phyloP scores from a whole-genome alignment of 23 red algal genomes.

The Gracilaria vermiculophylla region DNA sequence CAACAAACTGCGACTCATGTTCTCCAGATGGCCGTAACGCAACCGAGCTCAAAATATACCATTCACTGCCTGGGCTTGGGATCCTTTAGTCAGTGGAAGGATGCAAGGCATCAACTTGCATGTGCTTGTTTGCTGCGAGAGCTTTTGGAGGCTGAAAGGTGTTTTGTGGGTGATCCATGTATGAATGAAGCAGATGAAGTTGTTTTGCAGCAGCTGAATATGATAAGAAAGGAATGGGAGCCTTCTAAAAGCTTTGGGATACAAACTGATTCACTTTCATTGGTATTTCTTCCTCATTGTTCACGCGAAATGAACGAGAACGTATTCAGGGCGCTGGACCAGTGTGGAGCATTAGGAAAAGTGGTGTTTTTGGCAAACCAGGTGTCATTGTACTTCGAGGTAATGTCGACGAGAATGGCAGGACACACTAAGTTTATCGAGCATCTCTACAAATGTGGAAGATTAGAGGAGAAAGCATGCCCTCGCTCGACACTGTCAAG shows the following conservation, averaged over 20 bases:
- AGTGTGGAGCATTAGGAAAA: neutral
- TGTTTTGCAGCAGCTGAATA: neutral
- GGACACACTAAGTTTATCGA: neutral
- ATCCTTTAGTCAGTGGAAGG: neutral
- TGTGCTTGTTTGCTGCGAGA: constrained; percentile 42
- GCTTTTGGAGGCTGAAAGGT: neutral
- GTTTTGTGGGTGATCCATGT: constrained; percentile 19
- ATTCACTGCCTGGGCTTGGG: constrained; percentile 48
- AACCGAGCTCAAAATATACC: neutral
- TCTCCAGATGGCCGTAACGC: neutral
- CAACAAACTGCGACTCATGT: neutral
- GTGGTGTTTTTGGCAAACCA: constrained; percentile 36
- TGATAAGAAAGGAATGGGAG: neutral
- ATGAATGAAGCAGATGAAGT: constrained; percentile 20
- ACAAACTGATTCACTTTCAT: neutral
- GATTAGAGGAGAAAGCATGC: constrained; percentile 36
- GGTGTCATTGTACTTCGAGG: constrained; percentile 8
- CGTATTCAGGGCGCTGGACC: neutral
- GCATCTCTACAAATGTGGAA: neutral
- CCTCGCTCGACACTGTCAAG: constrained; percentile 26
- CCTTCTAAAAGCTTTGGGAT: neutral
- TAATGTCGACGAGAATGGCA: neutral
- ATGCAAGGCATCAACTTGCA: constrained; percentile 51
- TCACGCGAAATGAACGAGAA: neutral
- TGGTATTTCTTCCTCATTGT: constrained; percentile 59